phyloP scores from a whole-genome alignment of 2,329 filamentous ascomycete species.

The Exophiala bonariae region DNA sequence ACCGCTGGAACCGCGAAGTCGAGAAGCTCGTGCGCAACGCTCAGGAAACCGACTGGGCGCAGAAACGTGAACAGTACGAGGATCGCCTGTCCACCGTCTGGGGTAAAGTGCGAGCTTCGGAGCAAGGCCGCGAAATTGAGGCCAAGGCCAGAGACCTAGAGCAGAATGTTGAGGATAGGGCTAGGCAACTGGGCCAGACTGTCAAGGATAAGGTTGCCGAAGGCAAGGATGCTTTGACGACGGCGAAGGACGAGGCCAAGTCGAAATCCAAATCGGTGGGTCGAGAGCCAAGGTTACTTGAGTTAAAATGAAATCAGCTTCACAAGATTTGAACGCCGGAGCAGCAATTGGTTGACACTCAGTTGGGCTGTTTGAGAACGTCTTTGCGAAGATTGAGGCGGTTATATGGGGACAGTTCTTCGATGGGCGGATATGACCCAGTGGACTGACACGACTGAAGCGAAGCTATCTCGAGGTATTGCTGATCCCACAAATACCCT shows the following conservation, averaged over 20 bases:
- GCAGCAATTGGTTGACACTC: no score
- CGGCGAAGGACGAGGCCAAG: constrained; percentile 5
- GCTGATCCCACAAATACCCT: no score
- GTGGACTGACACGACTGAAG: no score
- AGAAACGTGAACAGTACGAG: constrained; percentile 18
- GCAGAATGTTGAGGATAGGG: neutral
- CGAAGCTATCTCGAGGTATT: no score
- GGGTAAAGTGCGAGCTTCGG: constrained; percentile 13
- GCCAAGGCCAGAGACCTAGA: constrained; percentile 15
- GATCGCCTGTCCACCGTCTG: constrained; percentile 19
- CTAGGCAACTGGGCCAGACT: constrained; percentile 3
- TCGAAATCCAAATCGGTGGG: constrained; percentile 1
- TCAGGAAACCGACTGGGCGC: constrained; percentile 64
- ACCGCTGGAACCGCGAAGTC: constrained; percentile 75
- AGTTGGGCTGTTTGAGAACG: no score
- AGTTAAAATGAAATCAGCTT: constrained; percentile 14
- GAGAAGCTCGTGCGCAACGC: constrained; percentile 65
- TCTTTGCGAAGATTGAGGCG: no score
- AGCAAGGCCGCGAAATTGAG: constrained; percentile 20
- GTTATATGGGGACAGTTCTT: no score
- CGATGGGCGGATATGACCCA: no score
- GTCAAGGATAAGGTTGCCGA: constrained; percentile 12
- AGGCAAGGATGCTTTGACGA: constrained; percentile 3
- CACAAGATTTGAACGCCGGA: no score
- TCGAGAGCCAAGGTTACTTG: constrained; percentile 16